Evolutionary conservation across 2,329 filamentous ascomycete species (phyloP), one percentile per base, ranked within the genome.

Genomic region (Bretziella fagacearum): DNA sequence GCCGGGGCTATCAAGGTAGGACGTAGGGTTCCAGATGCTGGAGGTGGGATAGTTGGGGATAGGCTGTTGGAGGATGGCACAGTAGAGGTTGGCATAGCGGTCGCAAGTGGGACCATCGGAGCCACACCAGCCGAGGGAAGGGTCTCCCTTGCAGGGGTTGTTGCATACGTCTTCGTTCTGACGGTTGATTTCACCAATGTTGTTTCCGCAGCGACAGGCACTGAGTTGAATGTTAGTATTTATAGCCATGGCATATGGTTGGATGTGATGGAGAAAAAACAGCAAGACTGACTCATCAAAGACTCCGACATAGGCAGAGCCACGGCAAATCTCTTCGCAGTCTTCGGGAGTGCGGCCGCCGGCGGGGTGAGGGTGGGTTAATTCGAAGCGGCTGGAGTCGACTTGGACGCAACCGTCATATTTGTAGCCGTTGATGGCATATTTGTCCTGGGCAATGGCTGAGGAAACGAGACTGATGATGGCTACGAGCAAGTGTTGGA

Each of bases 341-440:
- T 47, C 52, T 43, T 53, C 50, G 29, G 52, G 52, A 8, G 50
- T 51, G 17, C 50, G 47, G 37, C 48, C 47, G 10, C 47, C 50
- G 13, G 48, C 30, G 10, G 47, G 47, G 20, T 50, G 44, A 2
- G 48, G 42, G 18, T 43, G 29, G 4, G 35, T 41, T 22, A 46
- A 20, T 7, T 44, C 33, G 22, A 44, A 49, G 25, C 10, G 33
- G 17, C 26, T 15, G 6, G 37, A 37, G 18, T 36, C n/a, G 32
- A 51, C 20, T 36, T 48, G 45, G 2, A 49, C 45, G 25, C 52
- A 53, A 35, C 52, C 50, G 32, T 47, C 35, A 22, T 53, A 53
- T 25, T 30, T 44, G 46, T 44, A 52, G 15, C 42, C 42, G 3
- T 37, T 25, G 7, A 50, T 42, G 10, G 48, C 48, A 33, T 51